These are phyloP conservation scores for Leishmania tropica DNA, from an alignment of 208 protist species.

Conservation along the genomic window DNA sequence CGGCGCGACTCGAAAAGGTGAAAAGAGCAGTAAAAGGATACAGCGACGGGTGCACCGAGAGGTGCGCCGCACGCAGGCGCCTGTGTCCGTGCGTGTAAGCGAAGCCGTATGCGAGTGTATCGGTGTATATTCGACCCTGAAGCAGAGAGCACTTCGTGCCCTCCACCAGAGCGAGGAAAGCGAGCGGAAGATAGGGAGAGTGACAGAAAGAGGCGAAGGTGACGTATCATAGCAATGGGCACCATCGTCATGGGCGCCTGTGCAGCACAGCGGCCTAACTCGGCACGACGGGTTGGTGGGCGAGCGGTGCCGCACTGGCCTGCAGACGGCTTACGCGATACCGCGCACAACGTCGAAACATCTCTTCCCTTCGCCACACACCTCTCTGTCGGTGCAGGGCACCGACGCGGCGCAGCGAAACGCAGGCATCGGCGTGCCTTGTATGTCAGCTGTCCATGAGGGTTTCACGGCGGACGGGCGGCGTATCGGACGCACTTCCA, in stretches of 20 bases:
- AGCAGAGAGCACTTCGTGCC: neutral
- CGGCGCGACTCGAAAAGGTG: constrained; percentile 1
- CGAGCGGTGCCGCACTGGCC: neutral
- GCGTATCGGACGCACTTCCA: neutral
- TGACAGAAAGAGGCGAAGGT: neutral
- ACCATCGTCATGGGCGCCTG: neutral
- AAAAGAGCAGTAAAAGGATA: neutral
- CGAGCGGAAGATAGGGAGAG: neutral
- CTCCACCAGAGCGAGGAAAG: neutral
- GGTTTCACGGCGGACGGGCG: neutral
- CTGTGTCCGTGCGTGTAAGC: neutral
- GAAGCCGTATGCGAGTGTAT: neutral
- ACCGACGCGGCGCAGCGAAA: neutral
- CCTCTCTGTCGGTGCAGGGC: neutral
- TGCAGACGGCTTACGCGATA: neutral
- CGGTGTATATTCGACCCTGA: neutral
- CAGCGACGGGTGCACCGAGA: neutral
- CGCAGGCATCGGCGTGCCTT: neutral
- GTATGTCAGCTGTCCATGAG: neutral
- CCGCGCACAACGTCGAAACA: neutral
- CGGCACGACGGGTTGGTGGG: neutral
- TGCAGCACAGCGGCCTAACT: neutral
- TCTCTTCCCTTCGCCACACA: neutral
- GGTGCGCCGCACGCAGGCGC: neutral
- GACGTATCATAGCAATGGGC: neutral